Conservation (phyloP, 169 alveolate genomes). For the Cryptosporidium parvum region DNA sequence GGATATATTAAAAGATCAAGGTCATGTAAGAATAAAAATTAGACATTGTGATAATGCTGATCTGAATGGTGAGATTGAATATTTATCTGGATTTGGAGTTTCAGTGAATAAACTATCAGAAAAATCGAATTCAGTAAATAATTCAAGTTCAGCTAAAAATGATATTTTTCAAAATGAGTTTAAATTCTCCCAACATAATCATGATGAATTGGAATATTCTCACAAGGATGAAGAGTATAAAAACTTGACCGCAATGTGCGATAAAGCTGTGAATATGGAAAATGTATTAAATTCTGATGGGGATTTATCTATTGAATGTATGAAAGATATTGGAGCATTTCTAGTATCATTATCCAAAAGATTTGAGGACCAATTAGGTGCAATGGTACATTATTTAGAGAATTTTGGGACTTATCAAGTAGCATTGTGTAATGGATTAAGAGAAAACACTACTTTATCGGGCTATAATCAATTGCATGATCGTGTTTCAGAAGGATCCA, state of each 20-base stretch:
- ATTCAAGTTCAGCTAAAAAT: neutral
- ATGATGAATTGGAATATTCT: neutral
- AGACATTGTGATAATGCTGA: conserved; percentile 34
- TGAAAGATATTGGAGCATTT: conserved; percentile 44
- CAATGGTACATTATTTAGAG: conserved; percentile 41
- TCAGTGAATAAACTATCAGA: neutral
- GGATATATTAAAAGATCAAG: conserved; percentile 5
- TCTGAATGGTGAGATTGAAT: neutral
- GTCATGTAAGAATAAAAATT: neutral
- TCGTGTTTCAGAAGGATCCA: conserved; percentile 36
- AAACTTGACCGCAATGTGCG: conserved; percentile 16
- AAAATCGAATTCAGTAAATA: neutral
- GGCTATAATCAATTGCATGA: neutral
- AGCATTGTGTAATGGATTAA: conserved; percentile 48
- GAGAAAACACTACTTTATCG: conserved; percentile 5
- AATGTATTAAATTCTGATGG: conserved; percentile 46
- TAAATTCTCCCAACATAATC: neutral
- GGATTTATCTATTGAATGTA: conserved; percentile 28
- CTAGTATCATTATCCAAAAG: conserved; percentile 44
- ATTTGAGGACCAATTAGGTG: conserved; percentile 43
- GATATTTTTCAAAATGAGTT: neutral
- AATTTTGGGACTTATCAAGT: conserved; percentile 60
- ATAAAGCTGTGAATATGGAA: conserved; percentile 64
- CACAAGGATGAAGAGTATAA: conserved; percentile 49
- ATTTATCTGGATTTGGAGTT: conserved; percentile 49